These are phyloP conservation scores for Oenanthe javanica DNA, from an alignment of 140 eudicot genomes.

Conservation along the genomic window DNA sequence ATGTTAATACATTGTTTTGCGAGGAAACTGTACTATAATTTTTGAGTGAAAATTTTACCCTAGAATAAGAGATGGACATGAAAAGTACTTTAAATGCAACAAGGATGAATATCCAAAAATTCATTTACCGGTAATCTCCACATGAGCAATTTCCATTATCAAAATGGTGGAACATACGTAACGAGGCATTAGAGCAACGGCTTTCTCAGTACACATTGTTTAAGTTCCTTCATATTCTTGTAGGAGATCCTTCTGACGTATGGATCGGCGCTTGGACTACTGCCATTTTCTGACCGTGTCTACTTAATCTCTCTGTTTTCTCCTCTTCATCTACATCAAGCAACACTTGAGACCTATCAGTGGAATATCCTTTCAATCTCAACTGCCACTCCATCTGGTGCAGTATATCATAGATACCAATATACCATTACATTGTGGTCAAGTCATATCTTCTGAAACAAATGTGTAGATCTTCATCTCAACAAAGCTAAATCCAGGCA, in stretches of 20 bases:
- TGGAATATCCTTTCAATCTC: too few relatives aligned
- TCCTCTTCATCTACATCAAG: conserved; percentile 65
- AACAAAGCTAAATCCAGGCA: not conserved
- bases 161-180: conserved; percentile 27
- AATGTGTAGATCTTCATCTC: too few relatives aligned
- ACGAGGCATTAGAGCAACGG: too few relatives aligned
- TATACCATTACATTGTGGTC: too few relatives aligned
- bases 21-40: too few relatives aligned
- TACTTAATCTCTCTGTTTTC: conserved; percentile 58
- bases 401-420: too few relatives aligned
- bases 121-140: conserved; percentile 57
- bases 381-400: too few relatives aligned
- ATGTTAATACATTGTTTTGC: too few relatives aligned
- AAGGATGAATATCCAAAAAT: not conserved
- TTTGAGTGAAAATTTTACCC: not conserved
- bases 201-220: conserved; percentile 71
- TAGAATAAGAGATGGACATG: not conserved
- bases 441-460: too few relatives aligned
- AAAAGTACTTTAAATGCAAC: not conserved
- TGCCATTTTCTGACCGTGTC: conserved; percentile 79
- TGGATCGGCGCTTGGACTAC: conserved; percentile 49
- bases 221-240: conserved; percentile 72
- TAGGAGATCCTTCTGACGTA: conserved; percentile 34
- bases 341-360: conserved; percentile 54
- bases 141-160: conserved; percentile 74